A percentile compares a stretch with the other conserved stretches of the same genome.
Evolutionary conservation across 2,329 filamentous ascomycete genomes (phyloP).

Genomic region (Alternaria sp.): DNA sequence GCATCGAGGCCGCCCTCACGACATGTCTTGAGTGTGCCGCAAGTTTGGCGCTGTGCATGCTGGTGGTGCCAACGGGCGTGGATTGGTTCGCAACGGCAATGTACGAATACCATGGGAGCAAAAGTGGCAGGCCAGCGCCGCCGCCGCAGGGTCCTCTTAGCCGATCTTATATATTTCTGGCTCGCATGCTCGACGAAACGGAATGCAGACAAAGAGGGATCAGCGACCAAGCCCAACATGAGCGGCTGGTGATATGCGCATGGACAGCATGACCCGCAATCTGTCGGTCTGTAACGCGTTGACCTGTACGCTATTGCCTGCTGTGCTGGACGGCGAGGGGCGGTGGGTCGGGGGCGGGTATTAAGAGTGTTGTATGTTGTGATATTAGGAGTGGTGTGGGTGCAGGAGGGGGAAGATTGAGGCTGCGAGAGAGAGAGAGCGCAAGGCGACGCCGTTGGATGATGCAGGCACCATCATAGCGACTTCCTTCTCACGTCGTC

Average conservation of each 20-base stretch:
- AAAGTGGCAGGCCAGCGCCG: slow-evolving; percentile 23
- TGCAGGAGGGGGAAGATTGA: not conserved
- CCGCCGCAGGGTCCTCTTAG: slow-evolving; percentile 38
- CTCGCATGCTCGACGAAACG: slow-evolving; percentile 23
- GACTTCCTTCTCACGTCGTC: not conserved
- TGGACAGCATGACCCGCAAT: slow-evolving; percentile 23
- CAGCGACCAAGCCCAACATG: slow-evolving; percentile 30
- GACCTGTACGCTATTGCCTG: slow-evolving; percentile 6
- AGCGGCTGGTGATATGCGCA: slow-evolving; percentile 24
- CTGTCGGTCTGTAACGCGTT: slow-evolving; percentile 3
- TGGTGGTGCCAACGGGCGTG: not conserved
- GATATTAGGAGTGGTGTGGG: no score
- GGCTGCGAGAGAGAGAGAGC: not conserved
- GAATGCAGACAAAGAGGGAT: slow-evolving; percentile 26
- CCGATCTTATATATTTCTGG: slow-evolving; percentile 35
- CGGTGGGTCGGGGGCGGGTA: not conserved
- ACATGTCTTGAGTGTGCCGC: not conserved
- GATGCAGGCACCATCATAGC: slow-evolving; percentile 2
- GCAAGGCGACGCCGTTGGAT: not conserved
- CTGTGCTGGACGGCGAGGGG: slow-evolving; percentile 1
- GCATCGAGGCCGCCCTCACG: not conserved
- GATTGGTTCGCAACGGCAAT: slow-evolving; percentile 15
- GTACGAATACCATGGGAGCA: slow-evolving; percentile 7
- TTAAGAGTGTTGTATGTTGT: not conserved
- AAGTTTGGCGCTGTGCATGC: not conserved